Base-by-base conservation (phyloP, 768 basidiomycete genomes). In the Pulveroboletus sp. region DNA sequence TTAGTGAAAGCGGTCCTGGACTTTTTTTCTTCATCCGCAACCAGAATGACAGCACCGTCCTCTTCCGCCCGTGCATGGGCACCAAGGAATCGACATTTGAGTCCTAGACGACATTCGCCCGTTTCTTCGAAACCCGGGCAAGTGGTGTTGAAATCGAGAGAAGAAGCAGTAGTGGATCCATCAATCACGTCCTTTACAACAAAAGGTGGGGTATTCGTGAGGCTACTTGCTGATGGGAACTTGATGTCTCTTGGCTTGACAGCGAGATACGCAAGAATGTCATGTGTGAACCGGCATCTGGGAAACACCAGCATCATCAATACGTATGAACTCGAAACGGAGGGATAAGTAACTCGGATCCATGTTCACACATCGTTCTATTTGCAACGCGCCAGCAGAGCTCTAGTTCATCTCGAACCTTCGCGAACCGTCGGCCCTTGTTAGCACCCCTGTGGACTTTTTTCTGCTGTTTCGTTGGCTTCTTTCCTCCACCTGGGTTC, bases 61-160 rank as follows among this genome's bases (percentile, higher is more conserved):
- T 74, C 74, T 30, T 76, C 72, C 32, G 70, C 68, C 15, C 62
- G 69, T 10, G 86, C 70, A 66, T 99, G 95, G 3, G 80, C 84
- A 11, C 86, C 85, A 6, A 96, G 77, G 69, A 88, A 96, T 2
- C 96, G 82, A 65, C 96, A 99, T 66, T 93, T 91, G 67, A 89
- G 84, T 10, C 93, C 96, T 14, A 67, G 56, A 37, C 68, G 65
- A 48, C 66, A 67, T 49, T 64, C 62, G 0, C 58, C 60, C 39
- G 62, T 60, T 44, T 67, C 67, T 17, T 64, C 59, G 24, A 66
- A 67, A 27, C 39, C 48, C 21, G 61, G 57, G 24, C 68, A 67
- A 1, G 46, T 52, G 15, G 62, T 68, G 17, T 12, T 47, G 17
- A 41, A 54, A 38, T 69, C 56, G 26, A 67, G 55, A 15, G 57